Base-by-base conservation (phyloP, 768 basidiomycete species). In the Phaffia australis region DNA sequence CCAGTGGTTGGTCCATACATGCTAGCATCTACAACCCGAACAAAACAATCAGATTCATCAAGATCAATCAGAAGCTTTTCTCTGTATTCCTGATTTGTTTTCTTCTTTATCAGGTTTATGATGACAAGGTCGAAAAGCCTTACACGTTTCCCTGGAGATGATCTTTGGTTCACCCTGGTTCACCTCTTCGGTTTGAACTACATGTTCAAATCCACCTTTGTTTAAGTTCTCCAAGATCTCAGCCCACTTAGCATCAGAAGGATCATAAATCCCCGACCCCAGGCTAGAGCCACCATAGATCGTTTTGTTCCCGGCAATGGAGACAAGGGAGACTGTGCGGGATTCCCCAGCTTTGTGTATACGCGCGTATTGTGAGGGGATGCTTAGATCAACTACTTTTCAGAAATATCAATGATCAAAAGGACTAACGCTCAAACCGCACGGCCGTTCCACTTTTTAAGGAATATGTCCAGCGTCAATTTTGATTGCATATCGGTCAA, bases 1-100 rank as follows among this genome's bases (percentile, higher is more conserved):
- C 94, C 95, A 1, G 82, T 83, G 0, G 95, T 98, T 0, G 95
- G 95, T 0, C 95, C 95, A 76, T 84, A 99, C 91, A 97, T 95
- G 7, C 87, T 84, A 5, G 88, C 85, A 76, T 97, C 66, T 67
- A 30, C 8, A 29, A 30, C 3, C 7, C 21, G 14, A 7, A 7
- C 15, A 49, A 35, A 15, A 35, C 35, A 3, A 46, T 30, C 60
- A 46, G 47, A 15, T 29, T 32, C 16, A 16, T 16, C 29, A 11
- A 21, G 14, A 16, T 11, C 27, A 7, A 42, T 29, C 15, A 4
- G 19, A n/a, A 3, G 11, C n/a, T 4, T 19, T 60, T n/a, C 35
- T 11, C 8, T 6, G 75, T 75, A 71, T 63, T 75, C 75, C 32
- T 74, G 84, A 79, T 54, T 87, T 84, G 54, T 87, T 61, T 29